phyloP scores from a whole-genome alignment of 2,329 filamentous ascomycete genomes.

The Plenodomus biglobosus region DNA sequence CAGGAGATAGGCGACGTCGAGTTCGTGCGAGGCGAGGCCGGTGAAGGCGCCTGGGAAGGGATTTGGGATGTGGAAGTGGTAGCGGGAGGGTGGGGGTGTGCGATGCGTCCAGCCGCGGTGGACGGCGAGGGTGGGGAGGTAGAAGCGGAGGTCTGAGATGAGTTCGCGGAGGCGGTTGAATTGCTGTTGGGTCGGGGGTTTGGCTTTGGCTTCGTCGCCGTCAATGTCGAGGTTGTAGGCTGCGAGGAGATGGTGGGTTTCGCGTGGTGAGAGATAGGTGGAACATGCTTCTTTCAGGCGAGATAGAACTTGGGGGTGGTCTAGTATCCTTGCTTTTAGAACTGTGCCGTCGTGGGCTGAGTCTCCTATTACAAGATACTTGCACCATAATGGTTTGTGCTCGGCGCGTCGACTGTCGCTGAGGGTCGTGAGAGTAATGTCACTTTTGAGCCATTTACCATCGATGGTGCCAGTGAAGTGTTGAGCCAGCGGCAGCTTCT shows the following conservation, averaged over 20 bases:
- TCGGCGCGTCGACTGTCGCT: constrained; percentile 18
- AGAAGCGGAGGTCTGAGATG: constrained; percentile 51
- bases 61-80: constrained; percentile 36
- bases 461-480: constrained; percentile 31
- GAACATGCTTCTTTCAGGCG: constrained; percentile 17
- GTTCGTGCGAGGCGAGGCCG: constrained; percentile 30
- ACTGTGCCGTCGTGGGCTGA: constrained; percentile 47
- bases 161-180: constrained; percentile 33
- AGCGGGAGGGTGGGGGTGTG: constrained; percentile 13
- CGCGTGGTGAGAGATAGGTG: constrained; percentile 18
- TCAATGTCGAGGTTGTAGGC: constrained; percentile 44
- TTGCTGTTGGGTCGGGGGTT: too few species aligned
- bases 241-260: constrained; percentile 20
- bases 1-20: constrained; percentile 36
- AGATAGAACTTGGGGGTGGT: constrained; percentile 18
- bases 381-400: constrained; percentile 50
- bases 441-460: constrained; percentile 22
- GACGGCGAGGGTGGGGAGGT: constrained; percentile 45
- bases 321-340: constrained; percentile 37
- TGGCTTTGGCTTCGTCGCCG: constrained; percentile 33
- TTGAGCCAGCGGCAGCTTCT: constrained; percentile 29
- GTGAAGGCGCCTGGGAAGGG: constrained; percentile 27
- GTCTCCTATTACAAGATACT: constrained; percentile 51
- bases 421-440: constrained; percentile 19
- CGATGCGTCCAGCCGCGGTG: constrained; percentile 35